Percentiles rank a stretch among this genome's conserved stretches.
Evolutionary conservation across 768 basidiomycete species (phyloP).

Genomic region (Cystobasidium onofrii): DNA sequence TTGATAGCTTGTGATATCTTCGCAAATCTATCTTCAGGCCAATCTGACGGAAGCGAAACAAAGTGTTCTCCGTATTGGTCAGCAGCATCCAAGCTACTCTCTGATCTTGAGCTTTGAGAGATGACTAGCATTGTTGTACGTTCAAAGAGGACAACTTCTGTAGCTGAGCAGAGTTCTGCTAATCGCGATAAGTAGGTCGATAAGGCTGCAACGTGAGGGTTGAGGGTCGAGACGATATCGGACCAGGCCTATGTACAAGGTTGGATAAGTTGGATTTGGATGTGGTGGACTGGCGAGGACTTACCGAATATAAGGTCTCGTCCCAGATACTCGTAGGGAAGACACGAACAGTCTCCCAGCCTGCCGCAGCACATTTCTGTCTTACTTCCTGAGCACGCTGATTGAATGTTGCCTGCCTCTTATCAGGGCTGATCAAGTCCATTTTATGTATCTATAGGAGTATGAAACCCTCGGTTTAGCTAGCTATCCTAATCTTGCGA

Average conservation of each 20-base stretch:
- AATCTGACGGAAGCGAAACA: constrained; percentile 32
- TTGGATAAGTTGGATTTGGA: neutral
- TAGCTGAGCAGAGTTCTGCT: constrained; percentile 75
- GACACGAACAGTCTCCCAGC: constrained; percentile 24
- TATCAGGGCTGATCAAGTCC: constrained; percentile 63
- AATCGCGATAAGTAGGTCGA: constrained; percentile 78
- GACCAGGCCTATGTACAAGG: constrained; percentile 77
- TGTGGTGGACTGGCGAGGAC: neutral
- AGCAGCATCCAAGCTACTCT: neutral
- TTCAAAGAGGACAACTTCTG: constrained; percentile 92
- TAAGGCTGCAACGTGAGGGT: constrained; percentile 86
- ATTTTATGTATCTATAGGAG: constrained; percentile 71
- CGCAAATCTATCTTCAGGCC: constrained; percentile 49
- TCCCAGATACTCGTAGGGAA: constrained; percentile 96
- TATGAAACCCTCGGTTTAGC: too few relatives aligned
- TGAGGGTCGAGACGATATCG: constrained; percentile 87
- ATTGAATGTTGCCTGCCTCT: constrained; percentile 56
- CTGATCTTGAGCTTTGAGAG: constrained; percentile 45
- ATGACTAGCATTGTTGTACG: constrained; percentile 97
- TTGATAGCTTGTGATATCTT: constrained; percentile 73
- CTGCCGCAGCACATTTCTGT: constrained; percentile 51
- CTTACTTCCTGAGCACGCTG: constrained; percentile 67
- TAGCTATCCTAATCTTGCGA: too few relatives aligned
- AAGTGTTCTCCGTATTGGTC: constrained; percentile 3
- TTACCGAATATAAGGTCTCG: constrained; percentile 69